phyloP scores from a whole-genome alignment of 2,329 filamentous ascomycete species.

The Colletotrichum truncatum region DNA sequence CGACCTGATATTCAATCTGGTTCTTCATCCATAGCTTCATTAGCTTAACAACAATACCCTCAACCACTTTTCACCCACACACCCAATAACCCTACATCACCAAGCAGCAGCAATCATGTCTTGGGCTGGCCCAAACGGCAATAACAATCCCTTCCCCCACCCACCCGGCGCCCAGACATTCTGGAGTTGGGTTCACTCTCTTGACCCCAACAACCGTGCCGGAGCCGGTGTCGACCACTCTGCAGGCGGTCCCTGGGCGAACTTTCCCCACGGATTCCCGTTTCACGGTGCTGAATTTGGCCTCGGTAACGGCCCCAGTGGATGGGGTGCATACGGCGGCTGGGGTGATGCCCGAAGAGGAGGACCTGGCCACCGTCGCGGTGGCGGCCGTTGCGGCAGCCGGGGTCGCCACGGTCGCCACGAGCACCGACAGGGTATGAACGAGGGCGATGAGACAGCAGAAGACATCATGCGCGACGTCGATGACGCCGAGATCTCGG shows the following conservation, averaged over 20 bases:
- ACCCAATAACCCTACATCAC: neutral
- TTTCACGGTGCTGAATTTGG: conserved; percentile 36
- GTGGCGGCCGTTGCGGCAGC: conserved; percentile 16
- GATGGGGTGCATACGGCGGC: conserved; percentile 19
- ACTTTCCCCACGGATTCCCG: conserved; percentile 44
- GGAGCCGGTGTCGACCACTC: conserved; percentile 50
- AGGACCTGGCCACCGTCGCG: conserved; percentile 5
- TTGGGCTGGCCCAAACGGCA: conserved; percentile 28
- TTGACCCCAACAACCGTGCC: conserved; percentile 39
- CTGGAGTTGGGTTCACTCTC: conserved; percentile 44
- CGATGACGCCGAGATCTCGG: conserved; percentile 36
- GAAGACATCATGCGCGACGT: conserved; percentile 21
- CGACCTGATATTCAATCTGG: neutral
- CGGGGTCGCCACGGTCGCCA: conserved; percentile 23
- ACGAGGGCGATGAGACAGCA: conserved; percentile 3
- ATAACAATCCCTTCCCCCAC: conserved; percentile 19
- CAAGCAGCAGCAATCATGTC: conserved; percentile 25
- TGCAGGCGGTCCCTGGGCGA: conserved; percentile 33
- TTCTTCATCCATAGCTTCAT: conserved; percentile 7
- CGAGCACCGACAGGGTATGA: conserved; percentile 32
- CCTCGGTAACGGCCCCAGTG: conserved; percentile 21
- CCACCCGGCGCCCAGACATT: conserved; percentile 13
- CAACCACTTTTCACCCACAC: neutral
- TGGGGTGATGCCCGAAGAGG: conserved; percentile 18
- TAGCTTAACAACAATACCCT: conserved; percentile 1